A percentile compares a stretch with the other conserved stretches of the same genome.
Conservation (phyloP, 768 basidiomycete genomes). For the Leccinum aurantiacum region DNA sequence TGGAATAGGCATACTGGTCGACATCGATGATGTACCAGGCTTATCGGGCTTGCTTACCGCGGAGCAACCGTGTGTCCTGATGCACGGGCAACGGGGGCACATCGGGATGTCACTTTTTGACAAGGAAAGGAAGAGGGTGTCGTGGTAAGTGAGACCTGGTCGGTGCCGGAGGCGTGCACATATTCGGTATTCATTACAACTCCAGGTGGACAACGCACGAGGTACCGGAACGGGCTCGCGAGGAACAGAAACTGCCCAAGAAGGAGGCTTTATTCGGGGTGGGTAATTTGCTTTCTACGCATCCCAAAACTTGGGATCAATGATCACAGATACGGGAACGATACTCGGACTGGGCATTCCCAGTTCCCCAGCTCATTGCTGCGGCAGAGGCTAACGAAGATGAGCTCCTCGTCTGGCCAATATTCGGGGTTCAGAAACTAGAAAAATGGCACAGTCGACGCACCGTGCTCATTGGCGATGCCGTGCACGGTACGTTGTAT, state of each 20-base stretch:
- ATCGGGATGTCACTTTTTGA: conserved; percentile 31
- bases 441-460: conserved; percentile 26
- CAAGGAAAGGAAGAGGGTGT: conserved; percentile 23
- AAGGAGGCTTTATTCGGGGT: conserved; percentile 22
- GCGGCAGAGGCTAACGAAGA: conserved; percentile 18
- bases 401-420: conserved; percentile 29
- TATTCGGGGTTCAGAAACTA: conserved; percentile 27
- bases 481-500: conserved; percentile 29
- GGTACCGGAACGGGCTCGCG: conserved; percentile 24
- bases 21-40: conserved; percentile 22
- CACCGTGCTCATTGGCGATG: conserved; percentile 33
- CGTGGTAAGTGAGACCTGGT: conserved; percentile 19
- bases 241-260: conserved; percentile 31
- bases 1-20: conserved; percentile 21
- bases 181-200: not conserved
- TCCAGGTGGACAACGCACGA: conserved; percentile 33
- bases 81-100: conserved; percentile 28
- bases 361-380: conserved; percentile 28
- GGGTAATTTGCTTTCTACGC: not conserved
- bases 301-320: not conserved
- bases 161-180: not conserved
- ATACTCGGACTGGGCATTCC: conserved; percentile 30
- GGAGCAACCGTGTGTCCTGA: conserved; percentile 30
- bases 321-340: conserved; percentile 24
- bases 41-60: conserved; percentile 18